Conservation (phyloP, 805 yeast species). For the Debaryomyces prosopidis region DNA sequence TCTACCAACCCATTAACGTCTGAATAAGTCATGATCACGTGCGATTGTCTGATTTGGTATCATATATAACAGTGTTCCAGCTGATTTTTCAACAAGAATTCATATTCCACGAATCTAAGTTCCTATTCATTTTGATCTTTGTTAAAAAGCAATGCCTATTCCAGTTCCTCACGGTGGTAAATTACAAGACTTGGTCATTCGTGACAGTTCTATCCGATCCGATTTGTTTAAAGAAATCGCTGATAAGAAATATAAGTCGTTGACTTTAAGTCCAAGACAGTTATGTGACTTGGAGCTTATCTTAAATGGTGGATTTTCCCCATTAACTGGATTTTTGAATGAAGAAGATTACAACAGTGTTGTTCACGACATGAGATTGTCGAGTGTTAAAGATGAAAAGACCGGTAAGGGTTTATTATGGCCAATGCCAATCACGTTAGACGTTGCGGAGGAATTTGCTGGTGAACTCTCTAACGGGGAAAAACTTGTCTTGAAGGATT, state of each 20-base stretch:
- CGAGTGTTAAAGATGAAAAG: conserved; percentile 38
- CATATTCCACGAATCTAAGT: background rate
- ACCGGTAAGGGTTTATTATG: conserved; percentile 67
- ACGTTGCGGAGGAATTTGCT: conserved; percentile 56
- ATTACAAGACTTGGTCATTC: conserved; percentile 78
- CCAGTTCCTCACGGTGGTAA: conserved; percentile 89
- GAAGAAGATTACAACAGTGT: conserved; percentile 70
- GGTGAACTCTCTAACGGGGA: conserved; percentile 50
- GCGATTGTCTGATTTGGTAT: conserved; percentile 17
- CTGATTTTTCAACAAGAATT: background rate
- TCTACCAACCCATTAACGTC: no score
- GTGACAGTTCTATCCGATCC: conserved; percentile 67
- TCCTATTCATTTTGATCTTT: no score
- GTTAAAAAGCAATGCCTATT: conserved; percentile 53
- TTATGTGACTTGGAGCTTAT: conserved; percentile 91
- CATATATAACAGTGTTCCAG: background rate
- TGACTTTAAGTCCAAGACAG: conserved; percentile 77
- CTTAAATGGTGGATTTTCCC: conserved; percentile 93
- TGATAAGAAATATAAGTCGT: conserved; percentile 37
- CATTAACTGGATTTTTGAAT: conserved; percentile 65
- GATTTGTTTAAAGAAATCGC: conserved; percentile 61
- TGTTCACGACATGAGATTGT: conserved; percentile 66
- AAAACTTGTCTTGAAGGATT: conserved; percentile 74
- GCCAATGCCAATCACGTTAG: conserved; percentile 92
- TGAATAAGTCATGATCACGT: conserved; percentile 12